Percentiles rank a stretch among this genome's conserved stretches.
phyloP scores from a whole-genome alignment of 75 land plant species.

The Cunninghamia lanceolata region DNA sequence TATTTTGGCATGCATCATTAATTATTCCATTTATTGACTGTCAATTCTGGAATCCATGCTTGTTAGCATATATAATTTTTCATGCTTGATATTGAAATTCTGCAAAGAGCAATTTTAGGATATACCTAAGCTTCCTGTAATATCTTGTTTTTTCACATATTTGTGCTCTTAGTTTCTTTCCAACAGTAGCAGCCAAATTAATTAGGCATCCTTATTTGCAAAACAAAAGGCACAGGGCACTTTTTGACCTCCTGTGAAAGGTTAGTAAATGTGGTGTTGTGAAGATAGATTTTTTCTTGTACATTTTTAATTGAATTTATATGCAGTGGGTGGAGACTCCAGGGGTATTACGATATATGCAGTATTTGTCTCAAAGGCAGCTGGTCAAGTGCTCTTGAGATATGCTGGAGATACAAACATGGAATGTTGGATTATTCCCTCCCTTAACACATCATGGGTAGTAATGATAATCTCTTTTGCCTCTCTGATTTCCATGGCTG shows the following conservation, averaged over 20 bases:
- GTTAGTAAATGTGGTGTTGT: neutral
- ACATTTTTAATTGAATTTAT: neutral
- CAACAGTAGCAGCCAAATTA: neutral
- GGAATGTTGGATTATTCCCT: conserved; percentile 53
- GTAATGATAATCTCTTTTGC: conserved; percentile 62
- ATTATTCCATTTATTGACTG: neutral
- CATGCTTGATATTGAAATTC: neutral
- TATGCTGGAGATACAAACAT: conserved; percentile 36
- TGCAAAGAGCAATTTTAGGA: neutral
- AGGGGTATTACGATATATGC: conserved; percentile 53
- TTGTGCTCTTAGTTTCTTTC: neutral
- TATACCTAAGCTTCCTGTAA: neutral
- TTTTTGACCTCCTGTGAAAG: neutral
- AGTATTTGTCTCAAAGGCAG: conserved; percentile 66
- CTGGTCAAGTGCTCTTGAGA: conserved; percentile 54
- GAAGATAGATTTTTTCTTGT: neutral
- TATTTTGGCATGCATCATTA: neutral
- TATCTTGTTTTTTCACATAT: neutral
- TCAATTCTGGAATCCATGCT: neutral
- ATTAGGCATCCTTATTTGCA: neutral
- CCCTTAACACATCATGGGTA: conserved; percentile 43
- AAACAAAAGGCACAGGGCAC: neutral
- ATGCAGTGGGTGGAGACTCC: conserved; percentile 62
- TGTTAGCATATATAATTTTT: neutral
- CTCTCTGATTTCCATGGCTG: conserved; percentile 48